Conservation (phyloP, 2,329 filamentous ascomycete genomes). For the Botryotinia narcissicola region DNA sequence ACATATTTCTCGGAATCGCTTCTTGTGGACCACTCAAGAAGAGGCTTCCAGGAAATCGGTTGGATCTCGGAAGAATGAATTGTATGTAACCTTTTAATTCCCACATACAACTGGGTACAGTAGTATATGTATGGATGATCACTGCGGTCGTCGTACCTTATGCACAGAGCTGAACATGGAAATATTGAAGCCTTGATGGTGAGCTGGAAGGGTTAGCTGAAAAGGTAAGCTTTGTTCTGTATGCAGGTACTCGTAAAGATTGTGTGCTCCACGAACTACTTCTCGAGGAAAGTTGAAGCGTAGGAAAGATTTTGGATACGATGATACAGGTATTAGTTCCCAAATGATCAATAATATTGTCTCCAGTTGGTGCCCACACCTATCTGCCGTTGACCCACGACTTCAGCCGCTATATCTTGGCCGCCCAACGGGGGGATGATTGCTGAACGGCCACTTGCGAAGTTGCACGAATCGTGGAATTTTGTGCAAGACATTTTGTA, state of each 20-base stretch:
- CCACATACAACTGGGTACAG: neutral
- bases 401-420: conserved; percentile 15
- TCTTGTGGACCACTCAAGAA: neutral
- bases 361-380: neutral
- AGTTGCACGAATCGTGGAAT: conserved; percentile 12
- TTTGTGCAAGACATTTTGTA: conserved; percentile 14
- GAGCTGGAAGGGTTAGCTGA: neutral
- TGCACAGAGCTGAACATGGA: conserved; percentile 1
- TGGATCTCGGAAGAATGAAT: conserved; percentile 3
- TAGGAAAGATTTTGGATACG: neutral
- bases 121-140: neutral
- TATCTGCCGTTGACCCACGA: conserved; percentile 7
- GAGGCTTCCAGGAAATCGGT: conserved; percentile 13
- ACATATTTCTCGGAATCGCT: conserved; percentile 7
- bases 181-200: conserved; percentile 7
- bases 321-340: neutral
- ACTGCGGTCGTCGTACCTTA: neutral
- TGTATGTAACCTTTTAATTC: neutral
- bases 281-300: neutral
- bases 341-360: neutral
- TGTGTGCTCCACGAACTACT: neutral
- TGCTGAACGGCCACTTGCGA: conserved; percentile 14
- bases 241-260: conserved; percentile 15
- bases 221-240: conserved; percentile 1
- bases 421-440: neutral